Percentiles rank a stretch among this genome's conserved stretches.
phyloP scores from a whole-genome alignment of 441 rosid genomes.

The Aquilaria agallochum region DNA sequence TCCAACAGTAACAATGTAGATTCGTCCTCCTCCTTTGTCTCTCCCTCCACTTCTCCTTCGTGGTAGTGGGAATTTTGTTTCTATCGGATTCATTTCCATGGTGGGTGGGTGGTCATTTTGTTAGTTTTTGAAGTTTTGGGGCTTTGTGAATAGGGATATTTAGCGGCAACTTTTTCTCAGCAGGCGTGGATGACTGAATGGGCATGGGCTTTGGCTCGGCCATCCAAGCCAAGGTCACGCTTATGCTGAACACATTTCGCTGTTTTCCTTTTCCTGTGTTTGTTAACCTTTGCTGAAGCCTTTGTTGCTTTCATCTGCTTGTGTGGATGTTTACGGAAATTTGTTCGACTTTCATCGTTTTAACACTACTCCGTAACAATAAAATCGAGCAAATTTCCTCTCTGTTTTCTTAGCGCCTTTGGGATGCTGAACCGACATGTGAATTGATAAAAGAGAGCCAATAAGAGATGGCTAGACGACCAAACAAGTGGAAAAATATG shows the following conservation, averaged over 20 bases:
- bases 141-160: conserved; percentile 15
- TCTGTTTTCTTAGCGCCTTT: conserved; percentile 7
- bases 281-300: conserved; percentile 15
- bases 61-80: conserved; percentile 36
- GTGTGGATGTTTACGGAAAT: conserved; percentile 15
- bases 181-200: conserved; percentile 13
- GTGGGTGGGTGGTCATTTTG: neutral
- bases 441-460: conserved; percentile 15
- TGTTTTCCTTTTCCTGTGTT: conserved; percentile 11
- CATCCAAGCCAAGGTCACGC: conserved; percentile 36
- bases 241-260: conserved; percentile 19
- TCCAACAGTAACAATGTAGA: conserved; percentile 39
- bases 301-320: conserved; percentile 17
- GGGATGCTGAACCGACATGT: conserved; percentile 16
- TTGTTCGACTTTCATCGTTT: conserved; percentile 1
- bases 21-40: conserved; percentile 58
- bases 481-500: neutral
- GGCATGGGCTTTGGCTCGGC: conserved; percentile 18
- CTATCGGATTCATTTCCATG: neutral
- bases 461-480: neutral
- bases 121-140: conserved; percentile 8
- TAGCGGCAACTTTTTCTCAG: conserved; percentile 11
- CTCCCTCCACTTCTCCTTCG: conserved; percentile 77
- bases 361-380: neutral
- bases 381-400: neutral